These are phyloP conservation scores for Omphalea diandra DNA, from an alignment of 441 rosid species.

Conservation along the genomic window DNA sequence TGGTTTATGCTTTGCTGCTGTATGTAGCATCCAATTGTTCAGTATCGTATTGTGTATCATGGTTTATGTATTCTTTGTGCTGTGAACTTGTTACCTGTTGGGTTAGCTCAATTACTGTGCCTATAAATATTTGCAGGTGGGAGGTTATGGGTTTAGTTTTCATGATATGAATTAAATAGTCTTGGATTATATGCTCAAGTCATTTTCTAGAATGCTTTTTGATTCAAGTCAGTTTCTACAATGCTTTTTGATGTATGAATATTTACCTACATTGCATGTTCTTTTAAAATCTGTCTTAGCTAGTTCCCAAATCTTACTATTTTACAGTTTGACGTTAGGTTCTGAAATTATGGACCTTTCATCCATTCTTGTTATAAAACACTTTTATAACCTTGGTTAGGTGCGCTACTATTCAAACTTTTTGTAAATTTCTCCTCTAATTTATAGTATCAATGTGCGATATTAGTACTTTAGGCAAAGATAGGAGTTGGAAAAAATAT, in stretches of 20 bases:
- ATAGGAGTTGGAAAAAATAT: not conserved
- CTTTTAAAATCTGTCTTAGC: not conserved
- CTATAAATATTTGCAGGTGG: not conserved
- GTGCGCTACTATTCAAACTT: not conserved
- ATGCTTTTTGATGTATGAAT: no score
- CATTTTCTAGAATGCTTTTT: no score
- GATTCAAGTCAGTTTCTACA: no score
- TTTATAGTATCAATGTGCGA: not conserved
- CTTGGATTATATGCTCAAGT: no score
- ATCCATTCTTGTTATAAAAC: not conserved
- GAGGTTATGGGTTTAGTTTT: no score
- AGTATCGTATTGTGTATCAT: no score
- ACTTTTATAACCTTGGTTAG: not conserved
- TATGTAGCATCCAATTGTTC: no score
- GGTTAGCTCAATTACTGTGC: not conserved
- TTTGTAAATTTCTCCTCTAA: not conserved
- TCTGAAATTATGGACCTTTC: not conserved
- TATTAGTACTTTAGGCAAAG: not conserved
- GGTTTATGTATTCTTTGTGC: not conserved
- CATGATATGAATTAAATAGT: no score
- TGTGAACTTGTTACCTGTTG: not conserved
- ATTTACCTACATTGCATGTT: not conserved
- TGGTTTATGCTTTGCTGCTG: not conserved
- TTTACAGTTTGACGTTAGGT: not conserved
- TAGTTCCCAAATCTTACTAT: not conserved